These are phyloP conservation scores for Yarrowia alimentaria DNA, from an alignment of 805 yeast genomes.

Conservation along the genomic window DNA sequence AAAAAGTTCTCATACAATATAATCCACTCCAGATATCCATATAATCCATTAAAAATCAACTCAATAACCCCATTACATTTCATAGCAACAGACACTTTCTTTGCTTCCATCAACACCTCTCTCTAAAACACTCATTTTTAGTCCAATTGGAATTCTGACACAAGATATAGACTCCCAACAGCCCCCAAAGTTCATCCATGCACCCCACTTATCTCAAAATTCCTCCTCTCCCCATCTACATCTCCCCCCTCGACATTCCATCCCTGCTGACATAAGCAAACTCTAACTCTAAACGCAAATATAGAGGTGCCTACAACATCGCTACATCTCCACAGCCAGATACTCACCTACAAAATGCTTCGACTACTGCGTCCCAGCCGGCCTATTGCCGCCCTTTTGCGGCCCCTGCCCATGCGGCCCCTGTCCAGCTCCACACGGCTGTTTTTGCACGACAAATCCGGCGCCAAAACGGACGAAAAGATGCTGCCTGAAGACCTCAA, in stretches of 20 bases:
- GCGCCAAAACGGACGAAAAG: slow-evolving; percentile 23
- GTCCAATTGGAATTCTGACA: too few relatives aligned
- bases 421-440: slow-evolving; percentile 12
- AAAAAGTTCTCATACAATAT: too few relatives aligned
- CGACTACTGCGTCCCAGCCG: slow-evolving; percentile 15
- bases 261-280: too few relatives aligned
- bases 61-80: too few relatives aligned
- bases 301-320: slow-evolving; percentile 4
- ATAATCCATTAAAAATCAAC: too few relatives aligned
- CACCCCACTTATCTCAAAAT: background rate
- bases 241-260: background rate
- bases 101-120: too few relatives aligned
- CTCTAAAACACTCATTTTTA: too few relatives aligned
- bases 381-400: slow-evolving; percentile 2
- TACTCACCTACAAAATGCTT: slow-evolving; percentile 8
- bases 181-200: background rate
- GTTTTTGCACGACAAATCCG: slow-evolving; percentile 5
- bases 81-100: too few relatives aligned
- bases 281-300: slow-evolving; percentile 24
- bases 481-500: slow-evolving; percentile 23
- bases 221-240: background rate
- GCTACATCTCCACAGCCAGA: background rate
- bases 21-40: too few relatives aligned
- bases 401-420: background rate
- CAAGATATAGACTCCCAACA: too few relatives aligned